Percentiles rank a stretch among this genome's conserved stretches.
Conservation (phyloP, 2,329 filamentous ascomycete species). For the Clarireedia sp. region DNA sequence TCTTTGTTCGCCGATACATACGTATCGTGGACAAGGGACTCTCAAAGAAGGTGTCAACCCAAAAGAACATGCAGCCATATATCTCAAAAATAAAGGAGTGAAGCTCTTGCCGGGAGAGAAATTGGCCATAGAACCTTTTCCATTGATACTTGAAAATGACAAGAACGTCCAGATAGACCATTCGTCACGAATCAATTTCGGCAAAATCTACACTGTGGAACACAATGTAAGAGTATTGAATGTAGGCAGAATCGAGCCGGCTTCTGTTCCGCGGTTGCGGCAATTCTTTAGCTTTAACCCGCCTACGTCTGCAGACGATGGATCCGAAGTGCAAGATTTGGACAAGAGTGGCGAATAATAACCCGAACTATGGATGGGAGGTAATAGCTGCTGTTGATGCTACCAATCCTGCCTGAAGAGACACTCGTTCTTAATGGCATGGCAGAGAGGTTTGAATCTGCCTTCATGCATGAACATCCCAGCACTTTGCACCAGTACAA, state of each 20-base stretch:
- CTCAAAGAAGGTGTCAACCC: constrained; percentile 15
- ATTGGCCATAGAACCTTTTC: constrained; percentile 17
- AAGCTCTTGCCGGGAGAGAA: constrained; percentile 13
- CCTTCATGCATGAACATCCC: too few species aligned
- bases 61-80: constrained; percentile 4
- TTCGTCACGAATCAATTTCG: constrained; percentile 19
- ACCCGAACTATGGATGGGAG: too few species aligned
- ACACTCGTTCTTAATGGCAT: too few species aligned
- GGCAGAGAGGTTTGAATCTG: too few species aligned
- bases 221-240: constrained; percentile 18
- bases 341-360: too few species aligned
- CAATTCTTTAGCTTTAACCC: too few species aligned
- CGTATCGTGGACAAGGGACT: constrained; percentile 18
- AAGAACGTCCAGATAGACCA: not conserved
- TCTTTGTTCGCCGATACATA: constrained; percentile 23
- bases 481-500: too few species aligned
- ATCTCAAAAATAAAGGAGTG: constrained; percentile 1
- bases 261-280: too few species aligned
- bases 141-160: constrained; percentile 11
- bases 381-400: too few species aligned
- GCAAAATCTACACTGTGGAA: constrained; percentile 22
- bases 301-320: too few species aligned
- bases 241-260: constrained; percentile 9
- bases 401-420: too few species aligned
- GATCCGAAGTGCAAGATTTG: too few species aligned